phyloP scores from a whole-genome alignment of 176 grass and related monocot species.

The Oropetium thomaeum region DNA sequence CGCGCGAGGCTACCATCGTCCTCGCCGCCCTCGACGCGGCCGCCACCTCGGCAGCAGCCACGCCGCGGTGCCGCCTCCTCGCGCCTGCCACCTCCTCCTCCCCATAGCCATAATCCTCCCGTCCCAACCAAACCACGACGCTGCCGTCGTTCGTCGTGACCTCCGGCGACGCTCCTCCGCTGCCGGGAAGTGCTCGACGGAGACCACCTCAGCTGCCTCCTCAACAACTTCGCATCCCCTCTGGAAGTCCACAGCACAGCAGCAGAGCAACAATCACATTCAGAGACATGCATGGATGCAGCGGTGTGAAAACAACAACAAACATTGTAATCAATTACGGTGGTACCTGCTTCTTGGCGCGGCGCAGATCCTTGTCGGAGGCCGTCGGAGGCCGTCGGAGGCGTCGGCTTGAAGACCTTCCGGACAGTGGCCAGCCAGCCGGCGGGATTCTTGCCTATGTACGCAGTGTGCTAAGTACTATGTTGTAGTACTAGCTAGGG shows the following conservation, averaged over 20 bases:
- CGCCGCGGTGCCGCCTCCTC: background rate
- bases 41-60: constrained; percentile 3
- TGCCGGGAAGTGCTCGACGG: constrained; percentile 67
- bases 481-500: background rate
- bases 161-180: constrained; percentile 74
- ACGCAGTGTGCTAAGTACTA: no score
- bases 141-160: constrained; percentile 46
- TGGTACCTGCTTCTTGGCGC: constrained; percentile 18
- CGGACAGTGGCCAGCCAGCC: constrained; percentile 59
- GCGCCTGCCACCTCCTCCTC: constrained; percentile 24
- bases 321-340: background rate
- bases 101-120: background rate
- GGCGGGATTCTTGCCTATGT: constrained; percentile 81
- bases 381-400: no score
- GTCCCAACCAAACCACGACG: background rate
- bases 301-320: background rate
- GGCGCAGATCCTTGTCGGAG: constrained; percentile 44
- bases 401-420: constrained; percentile 74
- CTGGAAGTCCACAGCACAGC: background rate
- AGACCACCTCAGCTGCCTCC: constrained; percentile 57
- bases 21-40: constrained; percentile 29
- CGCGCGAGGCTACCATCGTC: constrained; percentile 23
- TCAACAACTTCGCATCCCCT: constrained; percentile 6
- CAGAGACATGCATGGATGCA: background rate
- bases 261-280: background rate